These are phyloP conservation scores for Mrakia blollopis DNA, from an alignment of 768 basidiomycete genomes.

Conservation along the genomic window DNA sequence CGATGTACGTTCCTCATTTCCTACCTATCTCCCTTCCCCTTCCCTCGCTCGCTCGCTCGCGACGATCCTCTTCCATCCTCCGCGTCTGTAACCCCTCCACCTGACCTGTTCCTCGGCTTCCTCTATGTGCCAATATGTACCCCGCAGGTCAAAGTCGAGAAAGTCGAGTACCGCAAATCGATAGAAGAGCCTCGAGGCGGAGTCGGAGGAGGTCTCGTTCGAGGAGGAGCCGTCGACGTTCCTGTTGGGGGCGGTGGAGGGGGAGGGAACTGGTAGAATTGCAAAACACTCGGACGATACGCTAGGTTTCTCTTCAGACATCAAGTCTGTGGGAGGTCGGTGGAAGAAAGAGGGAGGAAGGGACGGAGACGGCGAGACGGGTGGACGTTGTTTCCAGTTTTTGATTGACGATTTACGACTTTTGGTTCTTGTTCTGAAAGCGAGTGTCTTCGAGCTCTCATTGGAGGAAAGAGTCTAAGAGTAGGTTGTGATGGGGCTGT, in stretches of 20 bases:
- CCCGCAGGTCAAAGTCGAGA: conserved; percentile 46
- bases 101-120: not conserved
- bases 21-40: not conserved
- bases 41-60: not conserved
- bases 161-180: conserved; percentile 44
- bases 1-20: conserved; percentile 56
- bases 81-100: not conserved
- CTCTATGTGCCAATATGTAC: not conserved
- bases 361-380: too few species aligned
- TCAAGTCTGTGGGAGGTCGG: too few species aligned
- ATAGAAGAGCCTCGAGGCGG: conserved; percentile 18
- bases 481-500: too few species aligned
- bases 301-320: too few species aligned
- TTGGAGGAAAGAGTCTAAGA: too few species aligned
- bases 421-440: too few species aligned
- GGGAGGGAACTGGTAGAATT: conserved; percentile 1
- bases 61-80: not conserved
- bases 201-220: not conserved
- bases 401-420: too few species aligned
- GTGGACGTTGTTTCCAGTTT: too few species aligned
- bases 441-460: too few species aligned
- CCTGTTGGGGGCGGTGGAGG: not conserved
- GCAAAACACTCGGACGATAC: too few species aligned
- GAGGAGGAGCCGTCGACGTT: conserved; percentile 9
- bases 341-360: too few species aligned